phyloP scores from a whole-genome alignment of 2,329 filamentous ascomycete genomes.

The Neurospora sp. region DNA sequence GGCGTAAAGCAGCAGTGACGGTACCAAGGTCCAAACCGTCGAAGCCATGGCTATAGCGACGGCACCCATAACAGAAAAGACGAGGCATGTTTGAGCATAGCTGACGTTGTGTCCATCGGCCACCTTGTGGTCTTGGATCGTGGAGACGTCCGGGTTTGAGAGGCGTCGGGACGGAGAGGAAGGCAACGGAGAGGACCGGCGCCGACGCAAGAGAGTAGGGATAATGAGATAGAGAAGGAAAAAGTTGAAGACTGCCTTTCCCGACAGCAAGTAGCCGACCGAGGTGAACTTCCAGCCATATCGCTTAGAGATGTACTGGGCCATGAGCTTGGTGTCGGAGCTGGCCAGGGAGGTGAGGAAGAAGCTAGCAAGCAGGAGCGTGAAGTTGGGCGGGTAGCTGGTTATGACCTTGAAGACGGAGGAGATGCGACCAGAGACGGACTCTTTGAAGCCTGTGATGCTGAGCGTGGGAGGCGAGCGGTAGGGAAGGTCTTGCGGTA shows the following conservation, averaged over 20 bases:
- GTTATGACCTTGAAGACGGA: slow-evolving; percentile 21
- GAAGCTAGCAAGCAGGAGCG: slow-evolving; percentile 33
- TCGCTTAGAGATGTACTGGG: slow-evolving; percentile 40
- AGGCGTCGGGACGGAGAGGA: not conserved
- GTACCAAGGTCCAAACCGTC: slow-evolving; percentile 30
- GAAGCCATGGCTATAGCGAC: slow-evolving; percentile 31
- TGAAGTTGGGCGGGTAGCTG: slow-evolving; percentile 31
- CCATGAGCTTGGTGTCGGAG: slow-evolving; percentile 40
- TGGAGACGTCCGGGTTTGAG: not conserved
- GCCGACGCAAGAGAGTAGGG: slow-evolving; percentile 26
- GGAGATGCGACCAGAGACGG: slow-evolving; percentile 20
- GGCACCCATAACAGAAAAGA: slow-evolving; percentile 32
- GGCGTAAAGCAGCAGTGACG: slow-evolving; percentile 35
- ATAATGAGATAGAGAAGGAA: slow-evolving; percentile 32
- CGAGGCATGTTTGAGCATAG: slow-evolving; percentile 28
- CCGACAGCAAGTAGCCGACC: slow-evolving; percentile 38
- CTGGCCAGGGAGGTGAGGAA: slow-evolving; percentile 39
- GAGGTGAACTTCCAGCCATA: slow-evolving; percentile 37
- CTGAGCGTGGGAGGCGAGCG: not conserved
- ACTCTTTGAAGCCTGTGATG: slow-evolving; percentile 23
- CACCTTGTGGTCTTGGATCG: slow-evolving; percentile 9
- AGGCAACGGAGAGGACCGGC: not conserved
- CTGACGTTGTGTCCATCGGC: slow-evolving; percentile 24
- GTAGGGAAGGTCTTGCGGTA: slow-evolving; percentile 5
- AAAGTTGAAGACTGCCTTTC: slow-evolving; percentile 40